Percentiles rank a stretch among this genome's conserved stretches.
Conservation (phyloP, 257 asterid genomes). For the Solanum peruvianum region DNA sequence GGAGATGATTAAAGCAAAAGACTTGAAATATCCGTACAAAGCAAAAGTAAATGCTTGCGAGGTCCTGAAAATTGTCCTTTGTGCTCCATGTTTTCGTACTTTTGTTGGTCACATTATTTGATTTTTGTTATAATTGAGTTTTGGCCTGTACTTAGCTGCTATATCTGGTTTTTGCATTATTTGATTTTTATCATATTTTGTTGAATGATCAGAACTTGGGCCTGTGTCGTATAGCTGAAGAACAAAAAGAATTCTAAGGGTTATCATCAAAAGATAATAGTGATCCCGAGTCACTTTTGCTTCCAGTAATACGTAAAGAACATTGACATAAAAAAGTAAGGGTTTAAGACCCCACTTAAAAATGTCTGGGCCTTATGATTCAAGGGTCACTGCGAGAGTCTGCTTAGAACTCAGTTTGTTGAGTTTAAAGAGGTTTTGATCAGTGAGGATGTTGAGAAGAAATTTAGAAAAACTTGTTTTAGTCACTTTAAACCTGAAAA, state of each 20-base stretch:
- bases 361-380: background rate
- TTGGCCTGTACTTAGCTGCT: background rate
- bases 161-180: background rate
- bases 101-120: background rate
- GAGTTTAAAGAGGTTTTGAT: background rate
- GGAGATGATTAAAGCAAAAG: background rate
- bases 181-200: background rate
- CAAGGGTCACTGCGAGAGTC: background rate
- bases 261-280: background rate
- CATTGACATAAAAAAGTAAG: background rate
- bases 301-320: background rate
- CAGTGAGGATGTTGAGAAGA: background rate
- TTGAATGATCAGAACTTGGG: background rate
- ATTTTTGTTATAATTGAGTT: background rate
- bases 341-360: background rate
- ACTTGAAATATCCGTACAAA: background rate
- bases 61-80: background rate
- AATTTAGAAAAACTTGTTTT: background rate
- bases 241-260: background rate
- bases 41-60: background rate
- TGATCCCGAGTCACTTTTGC: background rate
- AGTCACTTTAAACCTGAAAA: background rate
- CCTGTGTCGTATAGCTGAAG: background rate
- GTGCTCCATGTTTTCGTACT: background rate
- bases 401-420: background rate